Evolutionary conservation across 345 rosid genomes (phyloP), one percentile per base, ranked within the genome.

Genomic region (Hibiscus syriacus): DNA sequence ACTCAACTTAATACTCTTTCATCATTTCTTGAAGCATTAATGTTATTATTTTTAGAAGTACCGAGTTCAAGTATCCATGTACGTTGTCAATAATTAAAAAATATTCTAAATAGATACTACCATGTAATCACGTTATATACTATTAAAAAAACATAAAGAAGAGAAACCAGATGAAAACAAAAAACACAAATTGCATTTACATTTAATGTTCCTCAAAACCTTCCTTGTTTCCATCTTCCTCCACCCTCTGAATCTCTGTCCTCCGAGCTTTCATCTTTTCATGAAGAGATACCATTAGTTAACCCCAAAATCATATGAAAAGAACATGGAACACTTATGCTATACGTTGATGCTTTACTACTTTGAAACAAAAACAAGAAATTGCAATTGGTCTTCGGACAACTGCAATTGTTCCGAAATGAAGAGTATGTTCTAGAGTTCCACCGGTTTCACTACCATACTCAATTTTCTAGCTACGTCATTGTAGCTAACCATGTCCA

Each of bases 141-240:
- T n/a, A n/a, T n/a, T n/a, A n/a, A 36, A 36, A 11, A 36, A 36
- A 1, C 10, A 36, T 6, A 36, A 36, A 36, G 10, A 36, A 36
- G 1, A 36, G 39, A 36, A 36, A 36, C n/a, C n/a, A n/a, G n/a
- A 7, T 0, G 2, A n/a, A n/a, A n/a, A n/a, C n/a, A n/a, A n/a
- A n/a, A n/a, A n/a, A 19, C 17, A 19, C 2, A 16, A 34, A 0
- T 10, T 43, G 41, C 10, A 58, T 32, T 58, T 32, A 17, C 43
- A 29, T 49, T 49, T 66, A 66, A 26, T 48, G 58, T 57, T 90
- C 92, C 64, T 87, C 97, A n/a, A n/a, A n/a, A n/a, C n/a, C n/a
- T n/a, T n/a, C n/a, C n/a, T n/a, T n/a, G n/a, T n/a, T n/a, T 56
- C 88, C 90, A 41, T 93, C 97, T 65, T 90, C 89, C 80, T 90